Conservation (phyloP, 1,284 basidiomycete genomes). For the Trichosporon sp. region DNA sequence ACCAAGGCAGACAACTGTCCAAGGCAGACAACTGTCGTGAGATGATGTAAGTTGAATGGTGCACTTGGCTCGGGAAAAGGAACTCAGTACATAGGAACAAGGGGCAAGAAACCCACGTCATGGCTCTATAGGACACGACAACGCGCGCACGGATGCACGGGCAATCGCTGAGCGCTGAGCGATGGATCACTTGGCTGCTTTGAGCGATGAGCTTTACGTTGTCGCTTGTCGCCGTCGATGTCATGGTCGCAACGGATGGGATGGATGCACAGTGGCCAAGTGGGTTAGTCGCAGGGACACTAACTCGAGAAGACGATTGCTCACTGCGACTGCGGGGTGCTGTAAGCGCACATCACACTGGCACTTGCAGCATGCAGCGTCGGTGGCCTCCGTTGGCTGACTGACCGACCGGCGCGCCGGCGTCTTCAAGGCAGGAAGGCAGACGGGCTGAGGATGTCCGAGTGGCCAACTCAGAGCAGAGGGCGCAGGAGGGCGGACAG, state of each 20-base stretch:
- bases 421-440: no score
- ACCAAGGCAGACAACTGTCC: background rate
- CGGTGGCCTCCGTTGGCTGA: background rate
- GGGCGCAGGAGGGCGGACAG: no score
- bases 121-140: no score
- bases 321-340: no score
- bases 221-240: background rate
- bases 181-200: no score
- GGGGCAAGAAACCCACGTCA: background rate
- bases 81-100: background rate
- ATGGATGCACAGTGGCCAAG: background rate
- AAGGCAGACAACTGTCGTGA: no score
- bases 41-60: background rate
- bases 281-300: background rate
- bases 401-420: background rate
- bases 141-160: no score
- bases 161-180: background rate
- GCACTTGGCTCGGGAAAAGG: background rate
- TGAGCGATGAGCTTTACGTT: background rate
- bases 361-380: no score
- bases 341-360: no score
- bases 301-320: background rate
- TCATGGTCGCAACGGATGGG: background rate
- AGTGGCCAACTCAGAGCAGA: background rate
- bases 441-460: background rate